Evolutionary conservation across 176 grass and related monocot genomes (phyloP), one percentile per base, ranked within the genome.

Genomic region (Aechmea fasciata): DNA sequence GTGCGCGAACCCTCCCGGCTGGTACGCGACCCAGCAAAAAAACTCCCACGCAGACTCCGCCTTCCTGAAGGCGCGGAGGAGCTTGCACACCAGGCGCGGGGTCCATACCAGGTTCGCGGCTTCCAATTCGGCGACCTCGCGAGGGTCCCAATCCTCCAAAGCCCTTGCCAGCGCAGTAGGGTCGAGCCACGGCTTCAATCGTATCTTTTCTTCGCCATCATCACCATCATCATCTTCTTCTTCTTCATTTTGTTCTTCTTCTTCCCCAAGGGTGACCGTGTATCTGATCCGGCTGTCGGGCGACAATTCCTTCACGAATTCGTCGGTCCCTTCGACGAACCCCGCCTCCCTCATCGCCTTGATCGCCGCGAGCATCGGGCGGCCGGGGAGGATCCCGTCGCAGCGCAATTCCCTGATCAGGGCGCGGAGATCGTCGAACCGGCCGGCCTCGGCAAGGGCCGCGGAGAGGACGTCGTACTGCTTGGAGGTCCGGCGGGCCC

Each of bases 21-120:
- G 86, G 81, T 85, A 87, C 22, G 84, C 81, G 28, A 97, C 93
- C 93, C 86, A 97, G 82, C 93, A 84, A 78, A 97, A 97, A 81
- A 92, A 97, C 33, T 80, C 68, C 93, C 89, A 97, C n/a, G 89
- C 84, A 24, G 83, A 89, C 55, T 87, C 77, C 2, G 83, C 70
- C 66, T 79, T 92, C 77, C 71, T 92, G 87, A 97, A 97, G 29
- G 71, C 29, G 64, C 89, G 79, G 63, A 97, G 75, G 17, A 97
- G 83, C 64, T 97, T 97, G 84, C 93, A 90, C 52, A 92, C 93
- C 11, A 97, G 81, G 49, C 89, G 83, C 41, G 93, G 71, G 49
- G 93, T 89, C 93, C 89, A 92, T 0, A 97, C 69, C 22, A 88
- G 26, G 55, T 75, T 83, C 11, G 83, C 79, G 10, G 75, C 73